These are phyloP conservation scores for Chalciporus sp. DNA, from an alignment of 1,284 basidiomycete genomes.

Conservation along the genomic window DNA sequence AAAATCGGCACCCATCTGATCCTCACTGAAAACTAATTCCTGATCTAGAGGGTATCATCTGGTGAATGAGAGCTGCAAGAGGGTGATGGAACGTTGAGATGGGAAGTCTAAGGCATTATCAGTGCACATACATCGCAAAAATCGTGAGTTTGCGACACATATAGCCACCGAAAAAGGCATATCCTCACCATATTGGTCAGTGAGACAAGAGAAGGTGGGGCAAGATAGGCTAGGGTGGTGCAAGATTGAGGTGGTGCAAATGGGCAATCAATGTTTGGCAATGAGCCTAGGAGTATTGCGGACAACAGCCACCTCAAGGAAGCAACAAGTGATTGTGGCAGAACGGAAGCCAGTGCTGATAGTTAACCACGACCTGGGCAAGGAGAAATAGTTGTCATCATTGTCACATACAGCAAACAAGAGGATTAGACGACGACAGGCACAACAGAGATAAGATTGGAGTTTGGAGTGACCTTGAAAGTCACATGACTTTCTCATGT, in stretches of 20 bases:
- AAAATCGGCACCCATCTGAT: conserved; percentile 67
- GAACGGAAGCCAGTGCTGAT: conserved; percentile 31
- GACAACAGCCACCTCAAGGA: conserved; percentile 40
- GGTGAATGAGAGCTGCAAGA: conserved; percentile 38
- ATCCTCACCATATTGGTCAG: too few relatives aligned
- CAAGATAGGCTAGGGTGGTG: too few relatives aligned
- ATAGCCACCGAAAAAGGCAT: conserved; percentile 13
- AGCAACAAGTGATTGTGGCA: conserved; percentile 36
- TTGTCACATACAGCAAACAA: conserved; percentile 32
- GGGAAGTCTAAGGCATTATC: conserved; percentile 63
- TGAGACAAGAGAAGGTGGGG: too few relatives aligned
- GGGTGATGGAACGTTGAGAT: conserved; percentile 47
- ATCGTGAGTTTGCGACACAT: conserved; percentile 28
- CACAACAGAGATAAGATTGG: too few relatives aligned
- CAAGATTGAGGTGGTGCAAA: too few relatives aligned
- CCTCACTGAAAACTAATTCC: conserved; percentile 61
- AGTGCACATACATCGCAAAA: conserved; percentile 12
- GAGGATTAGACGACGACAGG: conserved; percentile 24
- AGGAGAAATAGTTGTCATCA: conserved; percentile 17
- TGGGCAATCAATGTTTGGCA: too few relatives aligned
- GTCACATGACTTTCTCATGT: too few relatives aligned
- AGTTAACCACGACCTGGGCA: conserved; percentile 28
- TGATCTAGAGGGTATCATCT: conserved; percentile 49
- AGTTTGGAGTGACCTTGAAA: too few relatives aligned
- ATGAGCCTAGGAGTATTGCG: conserved; percentile 37